phyloP scores from a whole-genome alignment of 768 basidiomycete genomes.

The Lentinula aciculospora region DNA sequence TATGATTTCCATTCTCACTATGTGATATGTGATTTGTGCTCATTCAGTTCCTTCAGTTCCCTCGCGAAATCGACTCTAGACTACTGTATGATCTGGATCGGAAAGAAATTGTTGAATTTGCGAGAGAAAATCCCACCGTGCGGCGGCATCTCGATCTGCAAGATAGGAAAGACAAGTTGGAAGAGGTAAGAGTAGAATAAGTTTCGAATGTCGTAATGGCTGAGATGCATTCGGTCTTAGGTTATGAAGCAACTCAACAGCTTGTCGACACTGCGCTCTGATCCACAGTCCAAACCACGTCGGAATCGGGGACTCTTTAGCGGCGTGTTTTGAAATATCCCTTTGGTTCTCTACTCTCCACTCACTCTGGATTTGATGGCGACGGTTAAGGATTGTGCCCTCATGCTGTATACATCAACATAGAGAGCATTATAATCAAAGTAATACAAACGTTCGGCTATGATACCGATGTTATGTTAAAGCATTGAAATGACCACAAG shows the following conservation, averaged over 20 bases:
- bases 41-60: slow-evolving; percentile 59
- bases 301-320: slow-evolving; percentile 79
- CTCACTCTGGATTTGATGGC: too few species aligned
- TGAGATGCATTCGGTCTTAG: slow-evolving; percentile 26
- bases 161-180: slow-evolving; percentile 95
- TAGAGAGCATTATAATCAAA: neutral
- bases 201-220: neutral
- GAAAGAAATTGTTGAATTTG: slow-evolving; percentile 84
- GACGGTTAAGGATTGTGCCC: neutral
- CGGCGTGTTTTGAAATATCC: slow-evolving; percentile 49
- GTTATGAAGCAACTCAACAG: slow-evolving; percentile 96
- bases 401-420: neutral
- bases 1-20: slow-evolving; percentile 23
- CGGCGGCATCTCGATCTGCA: slow-evolving; percentile 87
- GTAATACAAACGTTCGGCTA: neutral
- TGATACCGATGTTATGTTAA: too few species aligned
- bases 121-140: slow-evolving; percentile 91
- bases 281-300: slow-evolving; percentile 68
- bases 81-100: slow-evolving; percentile 92
- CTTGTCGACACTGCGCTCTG: slow-evolving; percentile 81
- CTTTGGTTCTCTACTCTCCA: neutral
- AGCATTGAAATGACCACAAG: too few species aligned
- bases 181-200: slow-evolving; percentile 55
- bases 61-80: slow-evolving; percentile 93
- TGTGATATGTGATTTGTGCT: neutral